phyloP scores from a whole-genome alignment of 1,284 basidiomycete species.

The Naganishia cerealis region DNA sequence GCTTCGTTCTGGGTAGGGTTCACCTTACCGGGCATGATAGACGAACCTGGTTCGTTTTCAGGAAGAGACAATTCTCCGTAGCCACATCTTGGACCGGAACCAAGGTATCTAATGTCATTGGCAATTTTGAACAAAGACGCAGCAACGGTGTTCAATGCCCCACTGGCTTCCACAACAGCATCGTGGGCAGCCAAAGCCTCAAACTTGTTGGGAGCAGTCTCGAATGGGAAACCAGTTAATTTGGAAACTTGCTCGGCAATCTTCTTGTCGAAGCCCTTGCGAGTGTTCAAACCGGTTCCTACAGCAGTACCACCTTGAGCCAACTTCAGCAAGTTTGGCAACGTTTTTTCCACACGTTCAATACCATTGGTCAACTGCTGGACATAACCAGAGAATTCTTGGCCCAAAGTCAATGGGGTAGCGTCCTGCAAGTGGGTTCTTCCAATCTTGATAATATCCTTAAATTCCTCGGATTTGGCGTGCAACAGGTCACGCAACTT shows the following conservation, averaged over 20 bases:
- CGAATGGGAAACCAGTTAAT: conserved; percentile 84
- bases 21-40: conserved; percentile 99
- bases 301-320: conserved; percentile 99
- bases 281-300: conserved; percentile 96
- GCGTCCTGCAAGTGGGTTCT: conserved; percentile 98
- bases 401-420: conserved; percentile 93
- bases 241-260: conserved; percentile 90
- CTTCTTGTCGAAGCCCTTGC: conserved; percentile 91
- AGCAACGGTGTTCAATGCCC: conserved; percentile 91
- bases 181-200: conserved; percentile 96
- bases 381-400: conserved; percentile 98
- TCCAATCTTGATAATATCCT: conserved; percentile 96
- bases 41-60: conserved; percentile 98
- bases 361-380: conserved; percentile 92
- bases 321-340: too few species aligned
- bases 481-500: conserved; percentile 81
- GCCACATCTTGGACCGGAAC: conserved; percentile 95
- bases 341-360: too few species aligned
- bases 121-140: conserved; percentile 99
- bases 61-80: conserved; percentile 91
- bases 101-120: conserved; percentile 97
- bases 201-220: conserved; percentile 99
- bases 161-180: conserved; percentile 94
- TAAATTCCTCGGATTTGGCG: conserved; percentile 76
- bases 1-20: conserved; percentile 99